Base-by-base conservation (phyloP, 805 yeast genomes). In the Kazachstania bromeliacearum region DNA sequence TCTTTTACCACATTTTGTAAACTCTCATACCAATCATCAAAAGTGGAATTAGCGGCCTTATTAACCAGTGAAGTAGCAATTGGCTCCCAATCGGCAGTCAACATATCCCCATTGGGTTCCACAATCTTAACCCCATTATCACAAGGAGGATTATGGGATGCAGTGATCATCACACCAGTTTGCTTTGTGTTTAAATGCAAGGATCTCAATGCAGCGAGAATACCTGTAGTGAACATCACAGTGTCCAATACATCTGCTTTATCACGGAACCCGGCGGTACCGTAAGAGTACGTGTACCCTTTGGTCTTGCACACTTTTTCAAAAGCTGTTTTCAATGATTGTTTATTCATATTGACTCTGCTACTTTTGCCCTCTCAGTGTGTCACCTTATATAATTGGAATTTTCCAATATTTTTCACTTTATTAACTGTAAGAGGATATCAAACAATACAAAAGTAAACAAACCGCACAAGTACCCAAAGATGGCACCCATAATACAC, bases 261-360 rank as follows among this genome's bases (percentile, higher is more conserved):
- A 63, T 79, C 78, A 40, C 98, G 73, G 63, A 92, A 92, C 7
- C 98, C 98, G 2, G 98, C 98, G 1, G 98, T 92, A n/a, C 98
- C 98, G 51, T 92, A 92, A 13, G 73, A 61, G 52, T 75, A 79
- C 2, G 42, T 37, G 24, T 60, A 44, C 17, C 48, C 57, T n/a
- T 57, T 53, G 1, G 79, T 75, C 38, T 38, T 42, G 33, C 58
- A 56, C 16, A 72, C 74, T 20, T 55, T 25, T 7, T 58, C 41
- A 28, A 44, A 40, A 4, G 47, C 33, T 13, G 48, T 23, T 48
- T 60, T 5, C 18, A 31, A n/a, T 20, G 18, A 7, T 8, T 20
- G 24, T 12, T 28, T 28, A 12, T 26, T 26, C 4, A 26, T 14
- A 4, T 26, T 7, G 9, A 7, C n/a, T n/a, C n/a, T n/a, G n/a